Conservation (phyloP, 768 basidiomycete species). For the Leccinum ochraceum region DNA sequence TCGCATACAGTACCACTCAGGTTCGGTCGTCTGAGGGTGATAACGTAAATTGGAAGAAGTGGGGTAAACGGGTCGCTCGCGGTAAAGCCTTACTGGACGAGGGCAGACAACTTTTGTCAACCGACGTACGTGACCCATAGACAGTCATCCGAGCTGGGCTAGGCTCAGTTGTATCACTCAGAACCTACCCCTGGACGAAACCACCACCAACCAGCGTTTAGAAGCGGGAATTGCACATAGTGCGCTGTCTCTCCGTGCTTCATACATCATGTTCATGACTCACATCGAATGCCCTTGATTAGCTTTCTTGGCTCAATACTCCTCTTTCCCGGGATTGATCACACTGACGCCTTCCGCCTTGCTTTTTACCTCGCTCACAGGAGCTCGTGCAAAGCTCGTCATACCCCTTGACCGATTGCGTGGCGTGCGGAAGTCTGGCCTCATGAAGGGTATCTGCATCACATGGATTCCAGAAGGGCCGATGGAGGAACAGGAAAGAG, state of each 20-base stretch:
- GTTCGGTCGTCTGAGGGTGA: conserved; percentile 10
- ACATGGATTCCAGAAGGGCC: conserved; percentile 37
- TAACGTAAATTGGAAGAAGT: conserved; percentile 56
- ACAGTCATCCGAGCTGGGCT: conserved; percentile 10
- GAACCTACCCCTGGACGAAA: conserved; percentile 5
- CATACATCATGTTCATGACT: background rate
- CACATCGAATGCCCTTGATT: conserved; percentile 4
- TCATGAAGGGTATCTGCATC: conserved; percentile 54
- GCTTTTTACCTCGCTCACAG: conserved; percentile 56
- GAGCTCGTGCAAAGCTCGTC: conserved; percentile 43
- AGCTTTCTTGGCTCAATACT: conserved; percentile 65
- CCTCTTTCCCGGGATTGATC: conserved; percentile 56
- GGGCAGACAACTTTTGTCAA: conserved; percentile 40
- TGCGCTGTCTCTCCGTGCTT: conserved; percentile 21
- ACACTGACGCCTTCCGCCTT: conserved; percentile 52
- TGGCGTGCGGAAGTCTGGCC: conserved; percentile 57
- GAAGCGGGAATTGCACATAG: conserved; percentile 34
- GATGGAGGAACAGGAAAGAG: conserved; percentile 38
- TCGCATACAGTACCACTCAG: background rate
- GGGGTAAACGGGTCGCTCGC: conserved; percentile 47
- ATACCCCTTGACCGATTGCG: conserved; percentile 49
- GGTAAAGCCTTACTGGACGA: conserved; percentile 48
- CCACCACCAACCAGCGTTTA: background rate
- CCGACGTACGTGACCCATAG: conserved; percentile 33
- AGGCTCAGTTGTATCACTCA: background rate